Conservation (phyloP, 345 rosid genomes). For the Acer saccharum region DNA sequence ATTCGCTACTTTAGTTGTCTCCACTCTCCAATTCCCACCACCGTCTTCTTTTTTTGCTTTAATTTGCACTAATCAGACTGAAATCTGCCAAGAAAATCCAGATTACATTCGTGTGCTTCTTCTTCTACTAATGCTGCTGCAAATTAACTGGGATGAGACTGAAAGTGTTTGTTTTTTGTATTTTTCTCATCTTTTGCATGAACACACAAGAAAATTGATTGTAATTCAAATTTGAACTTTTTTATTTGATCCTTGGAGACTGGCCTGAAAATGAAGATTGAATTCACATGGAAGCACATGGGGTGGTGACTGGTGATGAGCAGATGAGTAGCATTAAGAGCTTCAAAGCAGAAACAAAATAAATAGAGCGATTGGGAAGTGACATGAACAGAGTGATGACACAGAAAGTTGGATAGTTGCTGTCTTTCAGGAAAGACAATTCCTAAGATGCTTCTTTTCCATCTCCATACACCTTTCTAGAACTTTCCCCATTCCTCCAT, state of each 20-base stretch:
- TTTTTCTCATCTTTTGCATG: not conserved
- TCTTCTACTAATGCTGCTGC: too few relatives aligned
- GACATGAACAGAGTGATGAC: conserved; percentile 26
- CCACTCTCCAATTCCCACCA: not conserved
- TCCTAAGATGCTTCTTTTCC: conserved; percentile 84
- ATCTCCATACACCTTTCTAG: conserved; percentile 62
- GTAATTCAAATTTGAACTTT: not conserved
- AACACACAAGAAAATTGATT: not conserved
- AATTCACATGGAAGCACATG: conserved; percentile 26
- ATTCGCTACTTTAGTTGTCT: not conserved
- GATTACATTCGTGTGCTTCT: too few relatives aligned
- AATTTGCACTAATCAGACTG: not conserved
- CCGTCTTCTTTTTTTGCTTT: not conserved
- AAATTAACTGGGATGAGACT: too few relatives aligned
- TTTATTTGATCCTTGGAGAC: not conserved
- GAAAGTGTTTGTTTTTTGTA: too few relatives aligned
- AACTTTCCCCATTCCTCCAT: conserved; percentile 50
- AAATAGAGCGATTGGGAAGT: not conserved
- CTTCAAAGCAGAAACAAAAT: not conserved
- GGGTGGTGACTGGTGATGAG: conserved; percentile 7
- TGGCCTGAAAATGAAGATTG: not conserved
- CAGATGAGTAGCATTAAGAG: conserved; percentile 18
- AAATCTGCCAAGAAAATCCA: not conserved
- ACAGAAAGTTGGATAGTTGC: conserved; percentile 51
- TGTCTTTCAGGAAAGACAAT: conserved; percentile 54